Conservation (phyloP, 108 stramenopile genomes). For the Nitzschia sp. region DNA sequence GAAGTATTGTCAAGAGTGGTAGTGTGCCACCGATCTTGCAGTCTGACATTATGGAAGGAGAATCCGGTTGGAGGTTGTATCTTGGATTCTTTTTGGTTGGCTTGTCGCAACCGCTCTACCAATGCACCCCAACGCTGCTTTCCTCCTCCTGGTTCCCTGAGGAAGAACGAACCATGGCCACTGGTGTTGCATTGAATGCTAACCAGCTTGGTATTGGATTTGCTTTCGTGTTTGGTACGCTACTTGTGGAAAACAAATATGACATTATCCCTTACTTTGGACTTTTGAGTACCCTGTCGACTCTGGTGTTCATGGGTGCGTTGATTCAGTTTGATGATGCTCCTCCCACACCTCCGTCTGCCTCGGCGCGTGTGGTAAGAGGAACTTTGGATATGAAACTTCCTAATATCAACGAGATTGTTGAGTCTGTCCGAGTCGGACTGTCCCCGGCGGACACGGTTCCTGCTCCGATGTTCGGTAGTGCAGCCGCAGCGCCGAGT, state of each 20-base stretch:
- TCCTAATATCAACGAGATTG: slow-evolving; percentile 44
- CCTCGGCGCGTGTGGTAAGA: slow-evolving; percentile 57
- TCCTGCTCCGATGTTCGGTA: background rate
- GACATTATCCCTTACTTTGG: slow-evolving; percentile 86
- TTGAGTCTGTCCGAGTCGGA: slow-evolving; percentile 28
- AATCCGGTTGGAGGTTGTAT: slow-evolving; percentile 76
- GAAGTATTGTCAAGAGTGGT: slow-evolving; percentile 83
- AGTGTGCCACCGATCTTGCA: slow-evolving; percentile 53
- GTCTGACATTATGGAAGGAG: slow-evolving; percentile 39
- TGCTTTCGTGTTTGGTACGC: slow-evolving; percentile 86
- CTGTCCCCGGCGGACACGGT: background rate
- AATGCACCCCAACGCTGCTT: slow-evolving; percentile 81
- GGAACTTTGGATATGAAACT: slow-evolving; percentile 68
- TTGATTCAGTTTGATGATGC: slow-evolving; percentile 90
- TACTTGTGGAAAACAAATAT: slow-evolving; percentile 63
- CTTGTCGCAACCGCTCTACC: slow-evolving; percentile 80
- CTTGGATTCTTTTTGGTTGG: slow-evolving; percentile 89
- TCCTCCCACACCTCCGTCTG: slow-evolving; percentile 85
- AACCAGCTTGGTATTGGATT: slow-evolving; percentile 90
- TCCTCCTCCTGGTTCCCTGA: slow-evolving; percentile 86
- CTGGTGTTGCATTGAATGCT: slow-evolving; percentile 86
- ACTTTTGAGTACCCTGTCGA: slow-evolving; percentile 67
- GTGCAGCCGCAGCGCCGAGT: slow-evolving; percentile 2
- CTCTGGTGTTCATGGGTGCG: slow-evolving; percentile 72
- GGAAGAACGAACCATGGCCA: slow-evolving; percentile 87